Evolutionary conservation across 768 basidiomycete genomes (phyloP).

Genomic region (Serpula lacrymans): DNA sequence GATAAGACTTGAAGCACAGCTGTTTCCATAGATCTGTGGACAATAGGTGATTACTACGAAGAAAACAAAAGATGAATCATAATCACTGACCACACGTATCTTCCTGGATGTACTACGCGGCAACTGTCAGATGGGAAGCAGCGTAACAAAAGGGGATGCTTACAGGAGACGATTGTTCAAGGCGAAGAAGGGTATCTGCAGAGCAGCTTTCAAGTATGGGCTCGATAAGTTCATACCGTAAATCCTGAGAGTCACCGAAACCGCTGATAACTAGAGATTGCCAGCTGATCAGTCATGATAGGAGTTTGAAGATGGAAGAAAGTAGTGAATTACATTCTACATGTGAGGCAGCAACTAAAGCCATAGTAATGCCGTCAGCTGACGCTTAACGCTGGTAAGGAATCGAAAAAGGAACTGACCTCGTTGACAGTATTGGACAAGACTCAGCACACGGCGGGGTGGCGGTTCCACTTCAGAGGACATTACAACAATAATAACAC

Average conservation of each 20-base stretch:
- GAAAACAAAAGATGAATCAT: background rate
- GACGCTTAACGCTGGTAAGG: background rate
- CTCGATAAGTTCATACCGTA: constrained; percentile 62
- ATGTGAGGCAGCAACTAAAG: constrained; percentile 54
- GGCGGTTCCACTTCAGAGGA: constrained; percentile 30
- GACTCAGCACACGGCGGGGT: constrained; percentile 50
- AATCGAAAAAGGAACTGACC: constrained; percentile 39
- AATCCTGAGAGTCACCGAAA: constrained; percentile 50
- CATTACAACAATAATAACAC: constrained; percentile 23
- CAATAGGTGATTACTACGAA: constrained; percentile 3
- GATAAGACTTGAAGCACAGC: constrained; percentile 60
- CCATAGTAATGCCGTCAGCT: constrained; percentile 10
- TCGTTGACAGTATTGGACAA: constrained; percentile 71
- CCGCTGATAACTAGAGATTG: constrained; percentile 58
- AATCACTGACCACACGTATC: constrained; percentile 50
- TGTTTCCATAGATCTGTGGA: constrained; percentile 63
- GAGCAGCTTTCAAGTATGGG: constrained; percentile 75
- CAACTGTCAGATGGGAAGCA: constrained; percentile 10
- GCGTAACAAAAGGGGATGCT: constrained; percentile 22
- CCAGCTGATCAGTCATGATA: constrained; percentile 7
- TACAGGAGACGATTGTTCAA: constrained; percentile 73
- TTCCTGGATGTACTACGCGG: constrained; percentile 45
- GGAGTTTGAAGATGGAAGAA: background rate
- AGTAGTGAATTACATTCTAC: constrained; percentile 34
- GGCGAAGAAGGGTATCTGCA: constrained; percentile 61